A percentile compares a stretch with the other conserved stretches of the same genome.
Conservation (phyloP, 345 rosid species). For the Acer yangbiense region DNA sequence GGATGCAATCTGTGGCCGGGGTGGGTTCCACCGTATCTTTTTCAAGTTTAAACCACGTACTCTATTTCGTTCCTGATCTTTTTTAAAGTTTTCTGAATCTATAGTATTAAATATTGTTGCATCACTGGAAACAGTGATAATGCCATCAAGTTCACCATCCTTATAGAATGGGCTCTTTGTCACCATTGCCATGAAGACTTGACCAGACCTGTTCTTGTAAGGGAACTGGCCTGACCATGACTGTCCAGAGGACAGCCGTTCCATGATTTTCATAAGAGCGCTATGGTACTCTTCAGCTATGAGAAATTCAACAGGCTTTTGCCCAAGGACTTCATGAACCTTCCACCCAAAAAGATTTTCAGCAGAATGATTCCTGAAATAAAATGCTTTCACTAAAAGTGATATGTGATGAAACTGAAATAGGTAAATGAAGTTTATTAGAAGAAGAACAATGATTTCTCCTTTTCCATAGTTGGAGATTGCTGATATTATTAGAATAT, state of each 20-base stretch:
- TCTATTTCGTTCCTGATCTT: slow-evolving; percentile 35
- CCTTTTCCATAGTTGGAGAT: neutral
- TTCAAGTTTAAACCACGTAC: slow-evolving; percentile 41
- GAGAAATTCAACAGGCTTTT: slow-evolving; percentile 51
- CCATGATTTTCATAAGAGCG: slow-evolving; percentile 44
- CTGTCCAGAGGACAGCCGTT: slow-evolving; percentile 48
- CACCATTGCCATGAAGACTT: slow-evolving; percentile 65
- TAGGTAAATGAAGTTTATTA: neutral
- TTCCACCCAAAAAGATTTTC: slow-evolving; percentile 83
- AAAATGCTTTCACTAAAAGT: slow-evolving; percentile 6
- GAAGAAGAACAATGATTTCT: neutral
- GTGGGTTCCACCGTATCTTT: slow-evolving; percentile 63
- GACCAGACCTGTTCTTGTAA: slow-evolving; percentile 67
- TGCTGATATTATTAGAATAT: neutral
- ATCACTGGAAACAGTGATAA: slow-evolving; percentile 77
- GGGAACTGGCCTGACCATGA: slow-evolving; percentile 94
- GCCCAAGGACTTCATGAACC: slow-evolving; percentile 65
- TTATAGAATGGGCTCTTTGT: slow-evolving; percentile 70
- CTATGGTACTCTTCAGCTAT: slow-evolving; percentile 55
- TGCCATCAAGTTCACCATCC: slow-evolving; percentile 63
- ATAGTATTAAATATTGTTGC: slow-evolving; percentile 50
- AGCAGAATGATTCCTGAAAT: slow-evolving; percentile 78
- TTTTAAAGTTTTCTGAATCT: slow-evolving; percentile 37
- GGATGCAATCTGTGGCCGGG: slow-evolving; percentile 49
- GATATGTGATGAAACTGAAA: slow-evolving; percentile 5